Base-by-base conservation (phyloP, 331 rosid species). In the Cydonia oblonga region DNA sequence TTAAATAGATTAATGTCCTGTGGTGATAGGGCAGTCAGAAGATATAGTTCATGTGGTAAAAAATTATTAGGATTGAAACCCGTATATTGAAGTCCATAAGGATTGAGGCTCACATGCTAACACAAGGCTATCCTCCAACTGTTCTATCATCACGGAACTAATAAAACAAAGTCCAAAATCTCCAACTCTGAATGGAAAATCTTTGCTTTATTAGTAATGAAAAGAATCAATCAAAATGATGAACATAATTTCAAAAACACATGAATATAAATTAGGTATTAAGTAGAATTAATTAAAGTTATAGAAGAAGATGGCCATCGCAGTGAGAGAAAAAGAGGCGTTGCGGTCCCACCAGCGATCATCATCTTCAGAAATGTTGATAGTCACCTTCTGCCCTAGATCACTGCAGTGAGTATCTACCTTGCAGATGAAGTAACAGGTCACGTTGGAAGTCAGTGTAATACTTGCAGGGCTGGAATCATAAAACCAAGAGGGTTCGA, bases 371-470 rank as follows among this genome's bases (percentile, higher is more conserved):
- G 54, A 49, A 49, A 49, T 49, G 4, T 26, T 29, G 13, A 74
- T 64, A 22, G 71, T 58, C 25, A 53, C 78, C 65, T 75, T 75
- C 71, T 75, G 72, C 8, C 72, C 78, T 4, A 65, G 8, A 54
- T 2, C 26, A 11, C 22, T 35, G 46, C 73, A 56, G 72, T 75
- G 67, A 9, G 26, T 29, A 13, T 10, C 40, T 4, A 23, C 66
- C 6, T 51, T 75, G 78, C 73, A 75, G 18, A 75, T 66, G 78
- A 75, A 75, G 59, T 75, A 56, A 4, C 78, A 60, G 18, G 78
- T 75, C 25, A 40, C 22, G 23, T 66, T 75, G 40, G 58, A 23
- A 16, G 49, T 75, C 66, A 75, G 66, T 20, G 66, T 7, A 18
- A 75, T 66, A 53, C 19, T 56, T 57, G 58, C 67, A 22, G 78